These are phyloP conservation scores for Geotrichum klebahnii DNA, from an alignment of 1,139 yeast genomes.

Conservation along the genomic window DNA sequence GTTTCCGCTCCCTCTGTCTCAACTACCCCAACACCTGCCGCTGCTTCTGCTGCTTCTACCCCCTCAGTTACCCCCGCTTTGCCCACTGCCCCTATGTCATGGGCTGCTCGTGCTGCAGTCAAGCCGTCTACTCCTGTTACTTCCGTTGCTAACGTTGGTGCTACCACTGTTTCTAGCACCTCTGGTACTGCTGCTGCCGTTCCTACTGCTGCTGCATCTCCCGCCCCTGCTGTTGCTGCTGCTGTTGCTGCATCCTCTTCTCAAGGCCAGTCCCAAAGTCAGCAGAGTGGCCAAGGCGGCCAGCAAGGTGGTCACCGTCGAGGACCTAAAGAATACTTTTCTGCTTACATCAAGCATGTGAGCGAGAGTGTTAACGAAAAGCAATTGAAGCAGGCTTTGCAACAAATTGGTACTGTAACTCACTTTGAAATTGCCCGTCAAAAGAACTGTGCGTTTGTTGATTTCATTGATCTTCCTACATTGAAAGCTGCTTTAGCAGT, in stretches of 20 bases:
- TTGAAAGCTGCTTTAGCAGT: conserved; percentile 36
- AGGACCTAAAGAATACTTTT: conserved; percentile 32
- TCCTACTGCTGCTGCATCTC: conserved; percentile 20
- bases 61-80: conserved; percentile 24
- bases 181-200: conserved; percentile 12
- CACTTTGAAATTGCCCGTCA: conserved; percentile 39
- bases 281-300: too few species aligned
- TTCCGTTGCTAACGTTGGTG: too few species aligned
- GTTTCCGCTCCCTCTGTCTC: conserved; percentile 18
- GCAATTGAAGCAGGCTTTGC: conserved; percentile 34
- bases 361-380: conserved; percentile 33
- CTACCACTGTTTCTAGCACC: conserved; percentile 26
- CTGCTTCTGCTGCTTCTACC: conserved; percentile 16
- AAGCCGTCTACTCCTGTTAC: conserved; percentile 21
- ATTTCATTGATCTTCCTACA: conserved; percentile 37
- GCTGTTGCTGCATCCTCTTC: conserved; percentile 9
- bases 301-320: conserved; percentile 18
- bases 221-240: conserved; percentile 17
- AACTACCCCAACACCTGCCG: conserved; percentile 13
- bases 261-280: too few species aligned
- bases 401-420: conserved; percentile 36
- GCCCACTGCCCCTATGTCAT: conserved; percentile 18
- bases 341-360: conserved; percentile 42
- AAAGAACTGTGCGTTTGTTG: conserved; percentile 41
- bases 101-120: conserved; percentile 21